These are phyloP conservation scores for Ophiostoma ips DNA, from an alignment of 2,329 filamentous ascomycete species.

Conservation along the genomic window DNA sequence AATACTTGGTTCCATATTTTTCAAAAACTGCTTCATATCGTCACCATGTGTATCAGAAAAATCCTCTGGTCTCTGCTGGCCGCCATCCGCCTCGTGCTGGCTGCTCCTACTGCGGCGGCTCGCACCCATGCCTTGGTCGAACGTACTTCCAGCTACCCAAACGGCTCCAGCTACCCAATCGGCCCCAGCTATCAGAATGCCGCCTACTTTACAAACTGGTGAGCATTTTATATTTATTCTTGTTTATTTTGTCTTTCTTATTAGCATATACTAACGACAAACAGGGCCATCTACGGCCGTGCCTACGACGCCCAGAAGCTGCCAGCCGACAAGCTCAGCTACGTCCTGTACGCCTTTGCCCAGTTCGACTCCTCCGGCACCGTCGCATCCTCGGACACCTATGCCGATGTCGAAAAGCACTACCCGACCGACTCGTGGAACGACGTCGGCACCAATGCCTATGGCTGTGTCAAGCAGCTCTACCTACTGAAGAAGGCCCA, in stretches of 20 bases:
- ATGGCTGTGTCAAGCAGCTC: slow-evolving; percentile 70
- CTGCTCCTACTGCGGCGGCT: neutral
- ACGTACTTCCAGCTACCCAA: neutral
- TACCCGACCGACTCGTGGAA: slow-evolving; percentile 56
- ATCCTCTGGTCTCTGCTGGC: slow-evolving; percentile 3
- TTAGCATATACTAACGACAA: slow-evolving; percentile 23
- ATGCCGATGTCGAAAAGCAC: slow-evolving; percentile 59
- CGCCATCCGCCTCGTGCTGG: neutral
- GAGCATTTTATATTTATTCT: slow-evolving; percentile 6
- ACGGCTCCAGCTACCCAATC: neutral
- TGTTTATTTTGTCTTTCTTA: neutral
- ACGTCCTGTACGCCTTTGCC: slow-evolving; percentile 70
- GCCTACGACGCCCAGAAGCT: slow-evolving; percentile 60
- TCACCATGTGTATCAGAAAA: neutral
- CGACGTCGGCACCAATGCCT: slow-evolving; percentile 55
- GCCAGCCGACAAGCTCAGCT: slow-evolving; percentile 55
- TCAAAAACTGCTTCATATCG: neutral
- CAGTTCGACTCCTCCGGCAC: slow-evolving; percentile 59
- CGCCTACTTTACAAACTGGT: slow-evolving; percentile 38
- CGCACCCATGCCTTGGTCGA: neutral
- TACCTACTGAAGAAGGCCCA: slow-evolving; percentile 65
- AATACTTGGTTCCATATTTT: neutral
- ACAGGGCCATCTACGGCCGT: slow-evolving; percentile 59
- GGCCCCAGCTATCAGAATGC: slow-evolving; percentile 26
- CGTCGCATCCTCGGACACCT: slow-evolving; percentile 57